Evolutionary conservation across 1,284 basidiomycete genomes (phyloP), one percentile per base, ranked within the genome.

Genomic region (Fomitopsis schrenkii): DNA sequence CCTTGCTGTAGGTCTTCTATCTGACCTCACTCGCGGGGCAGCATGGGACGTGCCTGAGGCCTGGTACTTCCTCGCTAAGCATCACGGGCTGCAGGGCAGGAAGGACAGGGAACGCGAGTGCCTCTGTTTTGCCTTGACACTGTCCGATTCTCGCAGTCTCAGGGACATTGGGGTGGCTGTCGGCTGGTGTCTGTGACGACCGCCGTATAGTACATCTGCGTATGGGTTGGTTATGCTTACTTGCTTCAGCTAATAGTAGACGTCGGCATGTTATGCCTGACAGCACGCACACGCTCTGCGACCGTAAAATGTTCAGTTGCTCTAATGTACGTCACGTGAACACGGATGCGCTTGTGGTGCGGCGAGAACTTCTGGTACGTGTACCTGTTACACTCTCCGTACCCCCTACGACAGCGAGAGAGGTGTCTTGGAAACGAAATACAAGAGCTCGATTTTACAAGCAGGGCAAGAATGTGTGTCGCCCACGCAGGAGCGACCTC

Each of bases 41-140:
- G 95, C 90, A 5, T 97, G 94, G 94, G 90, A 97, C 72, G 83
- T 91, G 2, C 85, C 94, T 0, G 95, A 97, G 73, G 95, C 92
- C 30, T 98, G 95, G 95, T 96, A 90, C 73, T 90, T 88, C 71
- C 80, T 97, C 7, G 90, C 87, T 5, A 90, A 87, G 70, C 90
- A 92, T 19, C 91, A 90, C 69, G 85, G 87, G 42, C 70, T 86
- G 66, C 93, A 93, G 68, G 90, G 86, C 0, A 81, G 89, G 55
- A 83, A 80, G 66, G 86, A 87, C 57, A 78, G 85, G 55, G 90
- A 93, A 69, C 79, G 85, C 59, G 92, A 95, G 70, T 93, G 91
- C 71, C 76, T 95, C 63, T 78, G 79, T 52, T 86, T 80, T 67
- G 94, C 95, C 12, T 72, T 97, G 64, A 78, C 80, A 62, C 75